Conservation (phyloP, 2,329 filamentous ascomycete genomes). For the Pestalotiopsis sp. region DNA sequence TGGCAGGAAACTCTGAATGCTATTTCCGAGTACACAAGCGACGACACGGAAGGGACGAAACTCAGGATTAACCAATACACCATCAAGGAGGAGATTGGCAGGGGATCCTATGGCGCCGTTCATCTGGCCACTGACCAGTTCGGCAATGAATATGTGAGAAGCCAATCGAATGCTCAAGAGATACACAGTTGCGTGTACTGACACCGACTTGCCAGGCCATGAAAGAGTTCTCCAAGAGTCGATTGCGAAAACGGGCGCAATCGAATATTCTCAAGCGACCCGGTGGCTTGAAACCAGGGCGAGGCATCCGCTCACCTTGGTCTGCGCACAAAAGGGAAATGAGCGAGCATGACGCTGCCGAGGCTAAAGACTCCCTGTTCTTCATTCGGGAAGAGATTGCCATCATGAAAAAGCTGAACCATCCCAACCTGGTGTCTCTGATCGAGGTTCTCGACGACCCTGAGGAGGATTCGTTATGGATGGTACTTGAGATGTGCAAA, state of each 20-base stretch:
- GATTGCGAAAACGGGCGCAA: conserved; percentile 84
- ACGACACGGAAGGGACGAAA: conserved; percentile 80
- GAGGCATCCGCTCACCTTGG: conserved; percentile 21
- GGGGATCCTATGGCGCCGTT: conserved; percentile 92
- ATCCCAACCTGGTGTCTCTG: conserved; percentile 88
- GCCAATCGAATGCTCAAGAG: conserved; percentile 11
- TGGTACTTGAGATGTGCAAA: conserved; percentile 99
- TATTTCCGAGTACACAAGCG: conserved; percentile 80
- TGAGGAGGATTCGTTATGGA: conserved; percentile 92
- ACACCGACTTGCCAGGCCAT: conserved; percentile 64
- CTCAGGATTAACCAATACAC: conserved; percentile 94
- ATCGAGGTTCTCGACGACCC: conserved; percentile 96
- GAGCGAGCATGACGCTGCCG: conserved; percentile 49
- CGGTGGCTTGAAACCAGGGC: conserved; percentile 42
- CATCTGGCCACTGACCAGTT: conserved; percentile 88
- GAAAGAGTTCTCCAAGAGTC: conserved; percentile 95
- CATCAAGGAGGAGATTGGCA: conserved; percentile 93
- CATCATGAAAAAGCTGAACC: conserved; percentile 98
- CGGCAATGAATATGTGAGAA: conserved; percentile 82
- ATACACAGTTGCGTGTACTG: neutral
- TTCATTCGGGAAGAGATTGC: conserved; percentile 95
- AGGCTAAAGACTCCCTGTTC: conserved; percentile 71
- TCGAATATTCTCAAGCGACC: conserved; percentile 73
- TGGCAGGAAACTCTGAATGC: conserved; percentile 86
- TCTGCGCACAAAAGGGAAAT: conserved; percentile 29